These are phyloP conservation scores for Diospyros kaki DNA, from an alignment of 148 eudicot species.

Conservation along the genomic window DNA sequence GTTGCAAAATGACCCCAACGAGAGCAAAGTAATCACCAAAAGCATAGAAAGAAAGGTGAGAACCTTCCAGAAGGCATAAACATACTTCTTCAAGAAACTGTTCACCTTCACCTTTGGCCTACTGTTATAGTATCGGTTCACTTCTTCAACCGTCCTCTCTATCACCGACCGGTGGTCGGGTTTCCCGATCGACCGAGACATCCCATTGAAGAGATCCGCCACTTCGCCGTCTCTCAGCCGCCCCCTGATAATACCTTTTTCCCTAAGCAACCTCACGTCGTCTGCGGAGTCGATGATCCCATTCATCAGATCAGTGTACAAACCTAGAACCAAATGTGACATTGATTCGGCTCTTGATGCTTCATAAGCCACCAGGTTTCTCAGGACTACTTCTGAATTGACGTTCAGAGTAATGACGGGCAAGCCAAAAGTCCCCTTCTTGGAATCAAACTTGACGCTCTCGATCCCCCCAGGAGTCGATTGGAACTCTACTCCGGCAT, in stretches of 20 bases:
- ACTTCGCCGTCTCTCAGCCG: conserved; percentile 22
- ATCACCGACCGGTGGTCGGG: conserved; percentile 22
- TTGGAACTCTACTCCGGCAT: not conserved
- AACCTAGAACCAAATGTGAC: conserved; percentile 20
- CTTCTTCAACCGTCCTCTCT: conserved; percentile 21
- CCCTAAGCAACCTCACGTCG: conserved; percentile 27
- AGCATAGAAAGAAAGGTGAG: too few species aligned
- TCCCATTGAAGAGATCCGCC: conserved; percentile 35
- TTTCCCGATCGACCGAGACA: conserved; percentile 13
- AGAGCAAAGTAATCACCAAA: too few species aligned
- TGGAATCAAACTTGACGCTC: not conserved
- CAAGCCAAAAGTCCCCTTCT: not conserved
- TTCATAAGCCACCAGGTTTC: conserved; percentile 27
- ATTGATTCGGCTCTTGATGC: conserved; percentile 10
- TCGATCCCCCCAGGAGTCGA: conserved; percentile 9
- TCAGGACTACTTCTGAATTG: not conserved
- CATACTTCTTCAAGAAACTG: conserved; percentile 15
- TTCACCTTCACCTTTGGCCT: conserved; percentile 13
- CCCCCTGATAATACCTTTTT: conserved; percentile 17
- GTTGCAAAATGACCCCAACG: too few species aligned
- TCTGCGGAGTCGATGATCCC: conserved; percentile 33
- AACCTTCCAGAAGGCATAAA: not conserved
- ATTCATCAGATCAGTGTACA: conserved; percentile 41
- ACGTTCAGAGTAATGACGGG: not conserved
- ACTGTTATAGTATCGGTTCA: conserved; percentile 16